phyloP scores from a whole-genome alignment of 768 basidiomycete species.

The Hortiboletus flavorubellus region DNA sequence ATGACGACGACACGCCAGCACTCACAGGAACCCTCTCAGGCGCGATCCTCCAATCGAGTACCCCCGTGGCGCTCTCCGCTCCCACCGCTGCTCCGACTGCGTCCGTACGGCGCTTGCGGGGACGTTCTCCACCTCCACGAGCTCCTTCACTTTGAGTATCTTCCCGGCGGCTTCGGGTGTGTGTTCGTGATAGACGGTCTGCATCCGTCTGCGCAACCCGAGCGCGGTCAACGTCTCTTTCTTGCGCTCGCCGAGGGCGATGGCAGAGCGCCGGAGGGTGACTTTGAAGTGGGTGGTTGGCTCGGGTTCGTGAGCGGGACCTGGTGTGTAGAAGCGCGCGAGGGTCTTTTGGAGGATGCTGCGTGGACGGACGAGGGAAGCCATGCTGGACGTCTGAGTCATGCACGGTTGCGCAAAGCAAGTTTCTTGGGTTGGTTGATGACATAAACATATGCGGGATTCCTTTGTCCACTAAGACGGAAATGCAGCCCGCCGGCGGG shows the following conservation, averaged over 20 bases:
- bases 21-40: conserved; percentile 22
- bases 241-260: conserved; percentile 70
- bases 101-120: conserved; percentile 61
- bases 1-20: neutral
- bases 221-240: conserved; percentile 77
- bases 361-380: conserved; percentile 10
- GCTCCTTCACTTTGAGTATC: conserved; percentile 84
- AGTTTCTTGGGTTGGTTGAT: neutral
- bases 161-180: conserved; percentile 76
- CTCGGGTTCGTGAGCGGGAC: neutral
- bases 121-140: conserved; percentile 87
- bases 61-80: conserved; percentile 64
- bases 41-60: conserved; percentile 51
- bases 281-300: conserved; percentile 81
- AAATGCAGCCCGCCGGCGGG: too few relatives aligned
- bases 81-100: conserved; percentile 63
- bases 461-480: too few relatives aligned
- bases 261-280: conserved; percentile 83
- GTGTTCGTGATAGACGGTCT: conserved; percentile 80
- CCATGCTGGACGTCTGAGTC: conserved; percentile 10
- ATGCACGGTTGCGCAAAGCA: neutral
- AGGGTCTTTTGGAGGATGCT: conserved; percentile 2
- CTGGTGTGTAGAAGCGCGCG: conserved; percentile 10
- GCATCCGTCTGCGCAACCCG: conserved; percentile 77
- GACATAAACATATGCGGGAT: conserved; percentile 9